Conservation (phyloP, 2,329 filamentous ascomycete genomes). For the Colletotrichum musicola region DNA sequence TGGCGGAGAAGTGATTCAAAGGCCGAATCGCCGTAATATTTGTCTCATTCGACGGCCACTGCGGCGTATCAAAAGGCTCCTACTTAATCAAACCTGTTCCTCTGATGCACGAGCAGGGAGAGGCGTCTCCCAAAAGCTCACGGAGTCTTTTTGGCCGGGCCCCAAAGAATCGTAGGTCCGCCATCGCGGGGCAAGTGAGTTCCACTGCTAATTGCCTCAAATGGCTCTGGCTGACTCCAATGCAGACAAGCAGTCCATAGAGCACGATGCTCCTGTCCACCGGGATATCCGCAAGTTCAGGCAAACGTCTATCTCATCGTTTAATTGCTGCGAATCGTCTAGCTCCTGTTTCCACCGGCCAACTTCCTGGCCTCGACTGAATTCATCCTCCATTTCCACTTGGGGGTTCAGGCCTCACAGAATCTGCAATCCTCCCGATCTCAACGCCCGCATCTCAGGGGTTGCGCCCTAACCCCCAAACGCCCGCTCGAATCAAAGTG, state of each 20-base stretch:
- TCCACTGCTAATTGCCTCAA: conserved; percentile 2
- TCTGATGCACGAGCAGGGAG: conserved; percentile 7
- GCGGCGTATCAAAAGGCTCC: conserved; percentile 12
- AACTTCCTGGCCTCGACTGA: neutral
- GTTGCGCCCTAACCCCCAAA: neutral
- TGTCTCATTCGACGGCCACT: neutral
- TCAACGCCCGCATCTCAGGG: conserved; percentile 13
- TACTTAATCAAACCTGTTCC: conserved; percentile 15
- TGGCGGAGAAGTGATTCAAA: conserved; percentile 28
- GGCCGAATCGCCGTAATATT: conserved; percentile 9
- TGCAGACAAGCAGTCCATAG: neutral
- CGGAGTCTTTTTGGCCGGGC: neutral
- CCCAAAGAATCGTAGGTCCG: conserved; percentile 3
- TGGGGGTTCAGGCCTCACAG: neutral
- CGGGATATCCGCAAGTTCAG: neutral
- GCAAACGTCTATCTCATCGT: neutral
- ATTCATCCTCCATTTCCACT: neutral
- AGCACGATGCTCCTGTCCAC: neutral
- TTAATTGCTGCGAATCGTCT: neutral
- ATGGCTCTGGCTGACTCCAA: neutral
- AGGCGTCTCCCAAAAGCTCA: neutral
- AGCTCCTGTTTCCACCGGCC: neutral
- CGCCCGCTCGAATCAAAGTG: conserved; percentile 17
- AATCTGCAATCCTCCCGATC: conserved; percentile 18
- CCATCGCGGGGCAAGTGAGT: neutral